Percentiles rank a stretch among this genome's conserved stretches.
Conservation (phyloP, 768 basidiomycete species). For the Exsudoporus frostii region DNA sequence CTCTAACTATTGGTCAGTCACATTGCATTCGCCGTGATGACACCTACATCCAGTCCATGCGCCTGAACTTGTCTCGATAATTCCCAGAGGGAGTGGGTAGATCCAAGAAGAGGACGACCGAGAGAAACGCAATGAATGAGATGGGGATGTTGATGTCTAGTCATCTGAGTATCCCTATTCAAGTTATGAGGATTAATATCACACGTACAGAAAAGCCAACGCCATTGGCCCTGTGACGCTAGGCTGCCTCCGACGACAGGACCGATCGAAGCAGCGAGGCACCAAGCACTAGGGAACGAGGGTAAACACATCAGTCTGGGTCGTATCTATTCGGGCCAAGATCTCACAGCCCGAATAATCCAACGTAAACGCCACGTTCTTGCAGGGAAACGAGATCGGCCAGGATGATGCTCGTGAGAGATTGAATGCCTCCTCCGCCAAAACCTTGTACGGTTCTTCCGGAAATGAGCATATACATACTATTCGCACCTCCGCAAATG, state of each 20-base stretch:
- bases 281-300: conserved; percentile 28
- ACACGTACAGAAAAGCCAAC: conserved; percentile 41
- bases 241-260: conserved; percentile 38
- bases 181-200: too few relatives aligned
- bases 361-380: conserved; percentile 41
- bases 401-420: conserved; percentile 40
- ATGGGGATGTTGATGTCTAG: conserved; percentile 43
- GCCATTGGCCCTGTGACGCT: conserved; percentile 33
- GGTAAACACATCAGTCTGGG: background rate
- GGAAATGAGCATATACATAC: conserved; percentile 41
- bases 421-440: conserved; percentile 39
- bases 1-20: conserved; percentile 25
- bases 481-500: conserved; percentile 40
- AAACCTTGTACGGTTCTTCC: conserved; percentile 42
- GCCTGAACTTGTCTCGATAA: conserved; percentile 33
- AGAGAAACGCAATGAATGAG: conserved; percentile 26
- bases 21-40: background rate
- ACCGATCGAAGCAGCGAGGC: conserved; percentile 34
- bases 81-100: conserved; percentile 34
- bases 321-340: too few relatives aligned
- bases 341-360: conserved; percentile 37
- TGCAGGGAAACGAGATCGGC: conserved; percentile 46
- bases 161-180: background rate
- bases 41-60: conserved; percentile 44
- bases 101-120: conserved; percentile 31